Base-by-base conservation (phyloP, 2,329 filamentous ascomycete genomes). In the Penicillium italicum region DNA sequence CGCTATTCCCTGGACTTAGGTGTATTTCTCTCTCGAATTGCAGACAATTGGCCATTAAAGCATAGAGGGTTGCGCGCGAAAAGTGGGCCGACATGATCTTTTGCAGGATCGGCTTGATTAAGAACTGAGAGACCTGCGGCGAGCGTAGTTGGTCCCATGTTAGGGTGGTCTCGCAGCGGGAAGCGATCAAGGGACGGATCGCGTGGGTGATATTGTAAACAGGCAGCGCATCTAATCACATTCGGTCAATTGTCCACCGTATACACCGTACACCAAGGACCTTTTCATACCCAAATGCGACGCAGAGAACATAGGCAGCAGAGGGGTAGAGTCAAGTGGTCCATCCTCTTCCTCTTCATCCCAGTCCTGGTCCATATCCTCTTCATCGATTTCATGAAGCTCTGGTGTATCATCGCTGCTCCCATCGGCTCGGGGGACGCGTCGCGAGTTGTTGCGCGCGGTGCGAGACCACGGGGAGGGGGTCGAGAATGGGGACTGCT, bases 101-200 rank as follows among this genome's bases (percentile, higher is more conserved):
- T 70, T 94, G 89, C 73, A 94, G 91, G 79, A 97, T 94, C 2
- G 93, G 93, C 78, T 97, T 97, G 69, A 97, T 84, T 34, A 97
- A 82, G 71, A 97, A 97, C 70, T 96, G 92, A 16, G 91, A 96
- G 54, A 97, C 88, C 71, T 97, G 93, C 3, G 93, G 93, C n/a
- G 91, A 96, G 61, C 92, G 85, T 60, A 97, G 80, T 72, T 97
- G 93, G 62, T 97, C 93, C 92, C 92, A 97, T 16, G 91, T 88
- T 48, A 97, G 77, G 0, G 91, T 93, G 1, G 92, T 97, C 77
- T 97, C 93, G 73, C 91, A 96, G 69, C 89, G 86, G 56, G 90
- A 82, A 62, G 90, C 84, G 57, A 97, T 86, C 54, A 97, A 82
- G 50, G 91, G 85, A 62, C 93, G 89, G 60, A 97, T 92, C 31